These are phyloP conservation scores for Globisporangium takayamanum DNA, from an alignment of 352 stramenopile genomes.

Conservation along the genomic window DNA sequence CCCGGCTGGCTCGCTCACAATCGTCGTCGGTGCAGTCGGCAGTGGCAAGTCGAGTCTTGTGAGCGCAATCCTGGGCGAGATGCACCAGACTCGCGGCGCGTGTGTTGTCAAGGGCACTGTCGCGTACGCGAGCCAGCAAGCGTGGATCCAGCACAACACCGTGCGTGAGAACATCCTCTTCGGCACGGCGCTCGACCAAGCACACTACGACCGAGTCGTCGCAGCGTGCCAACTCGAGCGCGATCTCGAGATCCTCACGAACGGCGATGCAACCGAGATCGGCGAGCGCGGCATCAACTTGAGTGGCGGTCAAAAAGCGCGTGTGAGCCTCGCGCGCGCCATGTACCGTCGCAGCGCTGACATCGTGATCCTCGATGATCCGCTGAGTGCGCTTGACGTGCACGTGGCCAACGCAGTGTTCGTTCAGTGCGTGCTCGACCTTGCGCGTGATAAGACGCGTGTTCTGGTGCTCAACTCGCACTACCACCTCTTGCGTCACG, in stretches of 20 bases:
- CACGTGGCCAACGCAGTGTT: conserved; percentile 94
- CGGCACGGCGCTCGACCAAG: conserved; percentile 23
- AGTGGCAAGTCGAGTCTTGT: conserved; percentile 53
- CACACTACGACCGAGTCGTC: conserved; percentile 32
- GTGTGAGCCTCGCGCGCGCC: conserved; percentile 84
- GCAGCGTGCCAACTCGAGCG: conserved; percentile 25
- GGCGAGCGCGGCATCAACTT: conserved; percentile 57
- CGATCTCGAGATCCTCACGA: conserved; percentile 40
- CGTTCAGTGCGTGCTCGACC: conserved; percentile 64
- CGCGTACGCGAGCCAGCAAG: conserved; percentile 85
- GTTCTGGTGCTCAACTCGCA: conserved; percentile 92
- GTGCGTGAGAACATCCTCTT: conserved; percentile 91
- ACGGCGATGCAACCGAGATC: conserved; percentile 53
- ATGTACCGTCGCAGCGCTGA: conserved; percentile 88
- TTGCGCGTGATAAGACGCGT: conserved; percentile 63
- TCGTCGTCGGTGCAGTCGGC: conserved; percentile 42
- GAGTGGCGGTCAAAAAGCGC: conserved; percentile 55
- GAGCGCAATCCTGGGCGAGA: conserved; percentile 43
- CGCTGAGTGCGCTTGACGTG: conserved; percentile 91
- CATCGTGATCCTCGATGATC: conserved; percentile 93
- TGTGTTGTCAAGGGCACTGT: conserved; percentile 24
- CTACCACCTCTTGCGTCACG: conserved; percentile 78
- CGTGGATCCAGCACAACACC: conserved; percentile 66
- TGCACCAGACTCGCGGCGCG: conserved; percentile 24
- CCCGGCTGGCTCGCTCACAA: conserved; percentile 22